phyloP scores from a whole-genome alignment of 2,329 filamentous ascomycete genomes.

The Metarhizium rileyi region DNA sequence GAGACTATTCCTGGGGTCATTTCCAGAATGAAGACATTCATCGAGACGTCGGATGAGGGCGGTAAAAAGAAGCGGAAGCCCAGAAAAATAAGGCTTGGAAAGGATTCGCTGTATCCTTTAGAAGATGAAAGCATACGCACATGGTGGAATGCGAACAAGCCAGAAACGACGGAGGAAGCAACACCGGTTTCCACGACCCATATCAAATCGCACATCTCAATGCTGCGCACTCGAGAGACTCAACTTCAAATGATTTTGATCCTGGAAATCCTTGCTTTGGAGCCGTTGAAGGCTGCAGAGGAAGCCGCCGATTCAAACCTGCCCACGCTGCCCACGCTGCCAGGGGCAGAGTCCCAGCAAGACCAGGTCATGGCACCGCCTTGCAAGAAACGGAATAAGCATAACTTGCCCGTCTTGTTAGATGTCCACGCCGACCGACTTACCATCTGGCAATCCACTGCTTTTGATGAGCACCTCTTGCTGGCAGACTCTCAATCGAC shows the following conservation, averaged over 20 bases:
- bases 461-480: constrained; percentile 45
- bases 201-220: constrained; percentile 52
- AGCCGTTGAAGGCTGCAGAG: constrained; percentile 37
- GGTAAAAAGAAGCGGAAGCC: constrained; percentile 39
- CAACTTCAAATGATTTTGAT: constrained; percentile 73
- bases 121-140: constrained; percentile 55
- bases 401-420: constrained; percentile 55
- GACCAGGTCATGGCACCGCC: constrained; percentile 19
- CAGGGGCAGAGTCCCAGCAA: constrained; percentile 22
- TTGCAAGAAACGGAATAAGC: constrained; percentile 48
- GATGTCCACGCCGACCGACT: constrained; percentile 69
- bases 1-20: constrained; percentile 57
- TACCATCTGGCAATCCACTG: constrained; percentile 76
- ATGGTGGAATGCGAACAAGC: constrained; percentile 60
- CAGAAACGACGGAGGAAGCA: constrained; percentile 41
- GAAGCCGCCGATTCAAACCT: constrained; percentile 35
- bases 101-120: constrained; percentile 56
- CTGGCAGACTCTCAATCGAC: constrained; percentile 37
- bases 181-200: constrained; percentile 36
- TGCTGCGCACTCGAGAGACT: constrained; percentile 64
- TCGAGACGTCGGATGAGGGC: constrained; percentile 45
- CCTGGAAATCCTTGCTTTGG: constrained; percentile 65
- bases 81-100: constrained; percentile 59
- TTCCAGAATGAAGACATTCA: constrained; percentile 41
- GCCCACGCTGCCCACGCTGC: constrained; percentile 36